Evolutionary conservation across 2,329 filamentous ascomycete species (phyloP).

Genomic region (Lasiodiplodia gonubiensis): DNA sequence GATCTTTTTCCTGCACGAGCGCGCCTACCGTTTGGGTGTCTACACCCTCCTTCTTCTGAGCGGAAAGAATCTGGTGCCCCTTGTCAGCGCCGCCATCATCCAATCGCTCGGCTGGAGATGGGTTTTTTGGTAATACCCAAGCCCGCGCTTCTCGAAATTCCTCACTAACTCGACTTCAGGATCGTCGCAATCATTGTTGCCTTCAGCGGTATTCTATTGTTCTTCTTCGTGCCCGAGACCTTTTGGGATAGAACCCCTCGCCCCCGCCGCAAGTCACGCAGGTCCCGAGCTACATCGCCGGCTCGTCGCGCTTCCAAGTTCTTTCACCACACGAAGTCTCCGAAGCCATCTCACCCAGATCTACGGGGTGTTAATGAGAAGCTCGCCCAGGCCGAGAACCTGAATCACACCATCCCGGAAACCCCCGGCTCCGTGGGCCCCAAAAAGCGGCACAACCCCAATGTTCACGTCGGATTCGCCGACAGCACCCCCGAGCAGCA

Average conservation of each 20-base stretch:
- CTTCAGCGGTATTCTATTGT: conserved; percentile 72
- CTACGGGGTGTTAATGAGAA: conserved; percentile 20
- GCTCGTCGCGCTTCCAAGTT: conserved; percentile 3
- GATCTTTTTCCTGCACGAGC: conserved; percentile 94
- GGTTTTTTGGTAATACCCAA: conserved; percentile 75
- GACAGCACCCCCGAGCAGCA: conserved; percentile 24
- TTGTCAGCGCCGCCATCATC: conserved; percentile 86
- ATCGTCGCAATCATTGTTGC: conserved; percentile 82
- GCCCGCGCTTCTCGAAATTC: neutral
- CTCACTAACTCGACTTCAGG: conserved; percentile 52
- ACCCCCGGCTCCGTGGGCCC: conserved; percentile 6
- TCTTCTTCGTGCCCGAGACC: conserved; percentile 91
- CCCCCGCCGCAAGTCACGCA: conserved; percentile 40
- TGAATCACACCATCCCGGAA: neutral
- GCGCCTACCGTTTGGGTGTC: conserved; percentile 89
- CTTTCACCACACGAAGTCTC: conserved; percentile 6
- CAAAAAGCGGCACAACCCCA: conserved; percentile 35
- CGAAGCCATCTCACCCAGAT: conserved; percentile 4
- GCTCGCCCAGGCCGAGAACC: conserved; percentile 21
- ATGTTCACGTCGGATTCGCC: conserved; percentile 64
- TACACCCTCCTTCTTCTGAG: conserved; percentile 88
- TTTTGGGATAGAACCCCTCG: conserved; percentile 89
- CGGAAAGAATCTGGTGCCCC: conserved; percentile 87
- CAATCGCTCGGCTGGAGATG: conserved; percentile 81
- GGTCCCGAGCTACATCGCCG: conserved; percentile 15